A percentile compares a stretch with the other conserved stretches of the same genome.
Evolutionary conservation across 2,329 filamentous ascomycete genomes (phyloP).

Genomic region (Penicillium verrucosum): DNA sequence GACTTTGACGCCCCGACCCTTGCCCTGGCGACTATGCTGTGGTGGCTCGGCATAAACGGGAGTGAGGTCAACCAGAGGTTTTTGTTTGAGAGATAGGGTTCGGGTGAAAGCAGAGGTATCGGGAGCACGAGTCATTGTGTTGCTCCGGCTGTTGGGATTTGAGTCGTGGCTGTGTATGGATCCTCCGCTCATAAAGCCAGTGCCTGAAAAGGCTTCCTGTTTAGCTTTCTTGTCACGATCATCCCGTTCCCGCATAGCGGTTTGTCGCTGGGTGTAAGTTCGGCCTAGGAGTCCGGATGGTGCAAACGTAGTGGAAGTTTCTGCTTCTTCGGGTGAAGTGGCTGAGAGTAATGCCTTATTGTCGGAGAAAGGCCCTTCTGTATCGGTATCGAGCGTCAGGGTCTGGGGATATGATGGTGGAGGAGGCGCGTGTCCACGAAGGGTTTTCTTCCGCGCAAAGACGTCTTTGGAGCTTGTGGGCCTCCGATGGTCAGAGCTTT

Average conservation of each 20-base stretch:
- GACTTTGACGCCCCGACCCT: slow-evolving; percentile 45
- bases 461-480: slow-evolving; percentile 21
- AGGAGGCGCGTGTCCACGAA: slow-evolving; percentile 30
- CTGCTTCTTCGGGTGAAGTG: slow-evolving; percentile 12
- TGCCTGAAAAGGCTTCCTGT: slow-evolving; percentile 49
- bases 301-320: slow-evolving; percentile 37
- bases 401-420: slow-evolving; percentile 30
- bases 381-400: slow-evolving; percentile 25
- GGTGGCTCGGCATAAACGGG: slow-evolving; percentile 63
- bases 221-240: slow-evolving; percentile 34
- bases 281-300: slow-evolving; percentile 38
- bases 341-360: slow-evolving; percentile 6
- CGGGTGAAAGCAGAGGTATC: slow-evolving; percentile 39
- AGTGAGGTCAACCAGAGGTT: slow-evolving; percentile 67
- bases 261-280: slow-evolving; percentile 40
- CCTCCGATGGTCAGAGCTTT: slow-evolving; percentile 32
- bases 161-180: slow-evolving; percentile 37
- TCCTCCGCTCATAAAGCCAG: slow-evolving; percentile 50
- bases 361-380: slow-evolving; percentile 5
- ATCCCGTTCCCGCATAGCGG: slow-evolving; percentile 41
- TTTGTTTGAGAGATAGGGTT: slow-evolving; percentile 44
- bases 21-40: slow-evolving; percentile 35
- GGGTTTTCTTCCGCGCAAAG: slow-evolving; percentile 28
- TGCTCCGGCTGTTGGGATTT: slow-evolving; percentile 29
- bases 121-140: slow-evolving; percentile 32